Evolutionary conservation across 179 eudicot genomes (phyloP), one percentile per base, ranked within the genome.

Genomic region (Carnegiea gigantea): DNA sequence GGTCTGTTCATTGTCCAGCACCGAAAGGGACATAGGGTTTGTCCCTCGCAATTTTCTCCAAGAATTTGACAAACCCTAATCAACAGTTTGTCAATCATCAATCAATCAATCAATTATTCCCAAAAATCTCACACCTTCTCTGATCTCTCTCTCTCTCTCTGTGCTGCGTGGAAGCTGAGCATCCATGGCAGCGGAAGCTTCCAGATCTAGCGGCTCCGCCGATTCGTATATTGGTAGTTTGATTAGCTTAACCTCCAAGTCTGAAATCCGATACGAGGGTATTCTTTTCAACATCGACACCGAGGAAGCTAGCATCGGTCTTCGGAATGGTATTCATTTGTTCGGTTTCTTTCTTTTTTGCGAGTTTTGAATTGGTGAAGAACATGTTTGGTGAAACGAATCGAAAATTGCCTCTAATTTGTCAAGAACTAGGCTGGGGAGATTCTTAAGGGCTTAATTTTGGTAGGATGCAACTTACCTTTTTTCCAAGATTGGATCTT

Each of bases 201-300:
- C 86, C 64, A 83, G 88, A 83, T 80, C 86, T 80, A 44, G 75
- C 48, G 54, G 76, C 57, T 54, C 84, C 73, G 90, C 83, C 36
- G 89, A 90, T 86, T 77, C 91, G 17, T 92, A 89, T 76, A 77
- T 90, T 15, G 95, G 93, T 17, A 89, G 92, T 77, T 79, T 84
- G 76, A 78, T 92, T 7, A 92, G 92, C 70, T 82, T 92, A 79
- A 89, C 87, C 3, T 90, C 93, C 8, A 92, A 88, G 84, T 86
- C 79, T 70, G 92, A 90, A 72, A 92, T 92, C 74, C 93, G 95
- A 0, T 92, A 90, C 82, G 91, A 92, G 80, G 95, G 93, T 60
- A 30, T 89, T 70, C 86, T 92, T 3, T 86, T 83, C 80, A 77
- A 54, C n/a, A 83, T 92, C 78, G 87, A 86, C 64, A 84, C 91